Evolutionary conservation across 2,329 filamentous ascomycete species (phyloP).

Genomic region (Botrytis fabae): DNA sequence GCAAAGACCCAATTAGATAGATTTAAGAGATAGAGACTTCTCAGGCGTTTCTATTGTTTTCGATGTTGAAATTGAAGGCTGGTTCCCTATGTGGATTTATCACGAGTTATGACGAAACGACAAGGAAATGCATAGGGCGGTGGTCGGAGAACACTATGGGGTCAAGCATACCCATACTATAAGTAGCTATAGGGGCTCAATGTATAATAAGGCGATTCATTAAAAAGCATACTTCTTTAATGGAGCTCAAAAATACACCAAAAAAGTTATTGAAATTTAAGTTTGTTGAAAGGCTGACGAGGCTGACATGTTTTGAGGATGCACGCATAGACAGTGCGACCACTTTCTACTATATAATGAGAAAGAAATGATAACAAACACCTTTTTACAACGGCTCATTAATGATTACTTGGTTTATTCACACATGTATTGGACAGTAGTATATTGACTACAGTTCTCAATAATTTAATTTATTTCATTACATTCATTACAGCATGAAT

Average conservation of each 20-base stretch:
- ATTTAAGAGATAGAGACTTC: not conserved
- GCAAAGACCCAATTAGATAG: not conserved
- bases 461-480: conserved; percentile 5
- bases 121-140: not conserved
- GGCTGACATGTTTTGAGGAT: conserved; percentile 6
- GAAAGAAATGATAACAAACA: not conserved
- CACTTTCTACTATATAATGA: not conserved
- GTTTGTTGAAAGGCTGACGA: conserved; percentile 5
- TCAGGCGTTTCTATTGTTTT: not conserved
- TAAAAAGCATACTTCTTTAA: not conserved
- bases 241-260: not conserved
- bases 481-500: conserved; percentile 35
- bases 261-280: not conserved
- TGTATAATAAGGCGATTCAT: conserved; percentile 19
- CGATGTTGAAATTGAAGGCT: not conserved
- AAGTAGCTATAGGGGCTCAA: conserved; percentile 3
- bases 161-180: conserved; percentile 1
- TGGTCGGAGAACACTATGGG: not conserved
- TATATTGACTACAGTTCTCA: conserved; percentile 3
- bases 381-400: not conserved
- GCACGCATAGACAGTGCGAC: conserved; percentile 3
- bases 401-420: conserved; percentile 13
- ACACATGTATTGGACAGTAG: not conserved
- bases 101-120: conserved; percentile 18
- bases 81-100: not conserved